A percentile compares a stretch with the other conserved stretches of the same genome.
Conservation (phyloP, 495 filamentous ascomycete genomes). For the Parathielavia appendiculata region DNA sequence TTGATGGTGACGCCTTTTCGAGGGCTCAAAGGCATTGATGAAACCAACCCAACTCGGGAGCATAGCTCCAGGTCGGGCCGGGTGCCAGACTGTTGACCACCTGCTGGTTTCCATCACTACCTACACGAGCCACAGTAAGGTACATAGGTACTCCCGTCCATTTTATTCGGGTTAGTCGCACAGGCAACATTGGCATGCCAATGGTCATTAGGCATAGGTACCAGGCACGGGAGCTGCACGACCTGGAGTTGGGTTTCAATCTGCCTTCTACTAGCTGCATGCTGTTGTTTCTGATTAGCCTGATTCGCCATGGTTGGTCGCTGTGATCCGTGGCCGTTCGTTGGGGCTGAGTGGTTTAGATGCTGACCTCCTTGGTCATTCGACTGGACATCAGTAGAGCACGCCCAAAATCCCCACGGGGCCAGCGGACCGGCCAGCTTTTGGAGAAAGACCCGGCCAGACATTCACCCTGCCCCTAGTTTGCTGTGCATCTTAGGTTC, state of each 20-base stretch:
- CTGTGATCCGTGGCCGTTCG: slow-evolving; percentile 8
- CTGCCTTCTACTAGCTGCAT: slow-evolving; percentile 13
- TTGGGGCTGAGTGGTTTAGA: slow-evolving; percentile 22
- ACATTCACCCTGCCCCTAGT: too few species aligned
- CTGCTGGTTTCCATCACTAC: neutral
- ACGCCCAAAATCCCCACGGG: slow-evolving; percentile 20
- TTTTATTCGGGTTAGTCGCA: too few species aligned
- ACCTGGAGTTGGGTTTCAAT: slow-evolving; percentile 15
- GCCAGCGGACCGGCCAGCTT: slow-evolving; percentile 12
- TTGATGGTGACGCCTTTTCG: neutral
- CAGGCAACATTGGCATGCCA: neutral
- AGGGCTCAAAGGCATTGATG: slow-evolving; percentile 6
- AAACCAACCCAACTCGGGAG: slow-evolving; percentile 7
- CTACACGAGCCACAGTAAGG: too few species aligned
- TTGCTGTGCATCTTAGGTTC: too few species aligned
- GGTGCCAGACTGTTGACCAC: neutral
- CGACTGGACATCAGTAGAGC: slow-evolving; percentile 25
- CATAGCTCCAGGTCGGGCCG: slow-evolving; percentile 2
- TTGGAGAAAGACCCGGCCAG: neutral
- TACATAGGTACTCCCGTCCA: too few species aligned
- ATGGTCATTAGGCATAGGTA: too few species aligned
- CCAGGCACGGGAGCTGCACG: neutral
- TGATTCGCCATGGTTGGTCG: slow-evolving; percentile 24
- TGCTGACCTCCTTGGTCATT: slow-evolving; percentile 13
- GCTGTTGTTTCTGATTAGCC: slow-evolving; percentile 7